Percentiles rank a stretch among this genome's conserved stretches.
These are phyloP conservation scores for Conoideocrella luteorostrata DNA, from an alignment of 2,329 filamentous ascomycete genomes.

Conservation along the genomic window DNA sequence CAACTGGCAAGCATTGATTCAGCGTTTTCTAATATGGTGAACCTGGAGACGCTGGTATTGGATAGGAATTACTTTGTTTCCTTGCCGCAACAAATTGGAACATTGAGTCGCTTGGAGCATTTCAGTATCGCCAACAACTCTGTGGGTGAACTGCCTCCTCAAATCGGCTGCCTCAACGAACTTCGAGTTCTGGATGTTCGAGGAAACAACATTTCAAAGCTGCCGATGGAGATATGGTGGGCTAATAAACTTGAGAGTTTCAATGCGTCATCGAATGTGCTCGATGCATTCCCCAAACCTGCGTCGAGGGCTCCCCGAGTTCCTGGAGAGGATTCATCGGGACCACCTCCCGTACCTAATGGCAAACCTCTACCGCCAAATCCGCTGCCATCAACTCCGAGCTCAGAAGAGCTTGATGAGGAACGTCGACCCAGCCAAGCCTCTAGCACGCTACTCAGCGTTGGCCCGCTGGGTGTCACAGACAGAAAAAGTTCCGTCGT, in stretches of 20 bases:
- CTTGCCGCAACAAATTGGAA: conserved; percentile 77
- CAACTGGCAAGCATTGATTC: conserved; percentile 88
- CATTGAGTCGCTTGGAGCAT: conserved; percentile 75
- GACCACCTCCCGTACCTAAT: conserved; percentile 28
- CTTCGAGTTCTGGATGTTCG: conserved; percentile 80
- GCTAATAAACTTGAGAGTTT: conserved; percentile 83
- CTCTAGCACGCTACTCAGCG: conserved; percentile 68
- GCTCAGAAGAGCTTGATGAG: conserved; percentile 69
- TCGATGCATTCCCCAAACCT: conserved; percentile 86
- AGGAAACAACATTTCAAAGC: conserved; percentile 84
- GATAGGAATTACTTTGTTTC: conserved; percentile 96
- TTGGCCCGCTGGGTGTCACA: conserved; percentile 53
- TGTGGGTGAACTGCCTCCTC: conserved; percentile 72
- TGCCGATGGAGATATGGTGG: conserved; percentile 95
- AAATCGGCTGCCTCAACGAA: conserved; percentile 82
- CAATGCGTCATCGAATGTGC: conserved; percentile 91
- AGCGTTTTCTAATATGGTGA: conserved; percentile 80
- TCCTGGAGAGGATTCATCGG: conserved; percentile 41
- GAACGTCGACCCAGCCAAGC: conserved; percentile 76
- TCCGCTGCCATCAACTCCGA: conserved; percentile 54
- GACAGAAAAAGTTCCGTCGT: conserved; percentile 79
- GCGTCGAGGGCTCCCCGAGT: conserved; percentile 61
- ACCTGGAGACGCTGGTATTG: conserved; percentile 78
- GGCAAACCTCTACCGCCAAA: conserved; percentile 35
- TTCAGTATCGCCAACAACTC: conserved; percentile 93